phyloP scores from a whole-genome alignment of 805 yeast species.

The Candida dendrica region DNA sequence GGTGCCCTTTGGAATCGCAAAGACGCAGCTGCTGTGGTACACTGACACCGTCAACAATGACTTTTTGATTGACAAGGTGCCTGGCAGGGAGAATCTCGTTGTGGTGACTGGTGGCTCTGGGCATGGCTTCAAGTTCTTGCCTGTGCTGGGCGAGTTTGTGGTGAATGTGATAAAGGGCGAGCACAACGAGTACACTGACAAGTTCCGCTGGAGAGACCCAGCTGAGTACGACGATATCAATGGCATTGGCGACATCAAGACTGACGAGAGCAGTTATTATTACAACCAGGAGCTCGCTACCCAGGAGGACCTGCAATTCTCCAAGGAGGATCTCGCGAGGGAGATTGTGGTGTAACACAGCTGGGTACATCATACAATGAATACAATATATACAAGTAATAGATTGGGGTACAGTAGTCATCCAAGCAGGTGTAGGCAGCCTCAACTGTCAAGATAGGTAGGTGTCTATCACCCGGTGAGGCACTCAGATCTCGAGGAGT shows the following conservation, averaged over 20 bases:
- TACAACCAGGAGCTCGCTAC: no score
- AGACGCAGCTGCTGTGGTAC: constrained; percentile 34
- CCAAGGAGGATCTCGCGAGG: no score
- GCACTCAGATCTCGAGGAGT: no score
- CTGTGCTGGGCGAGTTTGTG: constrained; percentile 25
- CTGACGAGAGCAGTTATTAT: constrained; percentile 50
- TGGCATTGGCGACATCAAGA: constrained; percentile 40
- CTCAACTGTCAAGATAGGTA: no score
- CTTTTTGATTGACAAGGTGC: constrained; percentile 21
- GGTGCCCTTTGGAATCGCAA: constrained; percentile 15
- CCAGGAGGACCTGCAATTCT: no score
- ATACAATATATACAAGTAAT: no score
- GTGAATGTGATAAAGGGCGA: constrained; percentile 26
- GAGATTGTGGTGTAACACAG: no score
- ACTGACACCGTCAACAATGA: constrained; percentile 28
- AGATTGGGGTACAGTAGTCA: no score
- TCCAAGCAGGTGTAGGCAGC: no score
- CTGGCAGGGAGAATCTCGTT: constrained; percentile 19
- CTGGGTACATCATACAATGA: no score
- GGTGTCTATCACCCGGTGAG: no score
- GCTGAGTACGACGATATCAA: constrained; percentile 22
- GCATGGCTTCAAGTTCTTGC: constrained; percentile 29
- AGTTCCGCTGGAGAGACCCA: constrained; percentile 28
- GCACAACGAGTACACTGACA: constrained; percentile 22
- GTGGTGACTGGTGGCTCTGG: constrained; percentile 31